Evolutionary conservation across 169 alveolate species (phyloP), one percentile per base, ranked within the genome.

Genomic region (Blepharisma undulans): DNA sequence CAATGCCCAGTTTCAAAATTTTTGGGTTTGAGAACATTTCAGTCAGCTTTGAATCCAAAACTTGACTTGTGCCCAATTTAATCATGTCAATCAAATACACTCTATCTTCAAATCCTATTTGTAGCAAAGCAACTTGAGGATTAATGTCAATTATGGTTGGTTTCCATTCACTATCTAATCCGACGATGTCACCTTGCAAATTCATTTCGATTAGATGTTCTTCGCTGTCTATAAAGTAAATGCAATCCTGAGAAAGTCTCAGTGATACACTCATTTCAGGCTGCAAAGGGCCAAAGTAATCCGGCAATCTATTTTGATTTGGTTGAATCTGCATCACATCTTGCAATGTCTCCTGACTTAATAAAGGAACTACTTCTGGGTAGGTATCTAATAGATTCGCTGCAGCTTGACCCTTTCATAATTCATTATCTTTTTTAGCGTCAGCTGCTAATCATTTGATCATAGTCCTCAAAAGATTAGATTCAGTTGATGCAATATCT

Each of bases 1-100:
- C 18, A 48, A 93, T 76, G 22, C 96, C 96, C n/a, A 93, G 77
- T 18, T 91, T 77, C 32, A 30, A 22, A 3, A 71, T 66, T n/a
- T 74, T 72, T 10, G 59, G 30, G 30, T 85, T 74, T 8, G 87
- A n/a, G 34, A 93, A 93, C 12, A 93, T 66, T n/a, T 72, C 80
- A 72, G 66, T 48, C 25, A 82, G 89, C 29, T 22, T 22, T 25
- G 80, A 25, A 29, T 74, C 80, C 18, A 74, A 29, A 25, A 4
- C 12, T 14, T 8, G 78, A 14, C 34, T 22, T 59, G 22, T 0
- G 1, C 60, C 60, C 6, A 82, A 8, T 6, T 32, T 59, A 30
- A 82, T 21, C 72, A 82, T 21, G 76, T 82, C 89, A 6, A 82
- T 22, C 8, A 82, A 22, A 74, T 25, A 82, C 10, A 82, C 78